Evolutionary conservation across 2,329 filamentous ascomycete genomes (phyloP), one percentile per base, ranked within the genome.

Genomic region (Colletotrichum paranaense): DNA sequence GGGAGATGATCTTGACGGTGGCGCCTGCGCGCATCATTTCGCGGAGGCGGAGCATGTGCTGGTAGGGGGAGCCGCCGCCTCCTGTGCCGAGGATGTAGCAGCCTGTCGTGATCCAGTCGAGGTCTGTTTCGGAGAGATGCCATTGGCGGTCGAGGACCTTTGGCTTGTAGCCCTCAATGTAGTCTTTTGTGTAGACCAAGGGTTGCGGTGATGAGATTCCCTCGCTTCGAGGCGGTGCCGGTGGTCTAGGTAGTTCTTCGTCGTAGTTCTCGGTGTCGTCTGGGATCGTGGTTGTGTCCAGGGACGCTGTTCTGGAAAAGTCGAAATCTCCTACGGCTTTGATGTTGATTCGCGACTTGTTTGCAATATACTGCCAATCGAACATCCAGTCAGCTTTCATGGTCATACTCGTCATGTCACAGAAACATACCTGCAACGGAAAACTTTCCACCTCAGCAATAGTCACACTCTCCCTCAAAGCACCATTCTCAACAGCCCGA

Each of bases 251-350:
- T 14, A 22, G 4, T n/a, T 46, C 58, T 2, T 62, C 58, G 1
- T 35, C 19, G 24, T 26, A 2, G 8, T 26, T 14, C 11, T 46
- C 58, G 19, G 2, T 55, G n/a, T 67, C 59, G 9, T 58, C 22
- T 16, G 49, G 28, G 7, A 62, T 46, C 1, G 72, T 67, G 6
- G 35, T 26, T n/a, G 58, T 22, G 22, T 62, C 58, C 5, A 38
- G 16, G 16, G 24, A 11, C 5, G 26, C 11, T 19, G 19, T 3
- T 38, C 42, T 22, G 12, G 60, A 52, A 6, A 85, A 85, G 75
- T 89, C 88, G 66, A 89, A 88, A 59, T 90, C 87, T 9, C 90
- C 91, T 0, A 88, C 89, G 2, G 90, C 90, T 63, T 88, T 84
- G 14, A 91, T 87, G 16, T 92, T 89, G 82, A 87, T 90, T 67